Evolutionary conservation across 2,329 filamentous ascomycete species (phyloP), one percentile per base, ranked within the genome.

Genomic region (Lasiodiplodia sp.): DNA sequence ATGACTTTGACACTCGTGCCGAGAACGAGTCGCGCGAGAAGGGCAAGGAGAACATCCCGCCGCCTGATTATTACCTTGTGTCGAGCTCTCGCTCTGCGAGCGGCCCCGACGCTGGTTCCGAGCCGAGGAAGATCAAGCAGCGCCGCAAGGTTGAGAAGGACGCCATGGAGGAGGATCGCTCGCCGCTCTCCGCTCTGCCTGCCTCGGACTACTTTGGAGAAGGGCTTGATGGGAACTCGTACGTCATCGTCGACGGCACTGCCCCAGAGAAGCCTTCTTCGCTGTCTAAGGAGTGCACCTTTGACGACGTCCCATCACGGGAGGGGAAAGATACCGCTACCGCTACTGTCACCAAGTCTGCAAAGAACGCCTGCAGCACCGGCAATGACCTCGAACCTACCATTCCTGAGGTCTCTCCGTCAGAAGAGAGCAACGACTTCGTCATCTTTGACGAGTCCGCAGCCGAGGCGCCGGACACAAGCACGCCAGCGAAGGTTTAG

Each of bases 41-140:
- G 38, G 92, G 93, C 75, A 99, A 99, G 84, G 95, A 99, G 83
- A 99, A 99, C 76, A 89, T 97, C 21, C 92, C 95, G 4, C 95
- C 95, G 6, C 79, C 80, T 2, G 83, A 81, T 65, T 84, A 77
- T 55, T 37, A 67, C 34, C 64, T 60, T 18, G 16, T 40, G 28
- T 31, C 56, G 23, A 58, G 28, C 23, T 57, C 40, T 47, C 66
- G 34, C 11, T 63, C 66, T 34, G 44, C 56, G 4, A 40, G 72
- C 14, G 68, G 71, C 52, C 56, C 73, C 0, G 75, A 75, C 65
- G 60, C 73, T 7, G 70, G 68, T 34, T 69, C 72, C 1, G 68
- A 70, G 28, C 72, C 75, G 11, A 72, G 75, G 25, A 79, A 79
- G 71, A 71, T 73, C 2, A 74, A 73, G 28, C 72, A 75, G 10